Evolutionary conservation across 2,329 filamentous ascomycete genomes (phyloP), one percentile per base, ranked within the genome.

Genomic region (Penicillium concentricum): DNA sequence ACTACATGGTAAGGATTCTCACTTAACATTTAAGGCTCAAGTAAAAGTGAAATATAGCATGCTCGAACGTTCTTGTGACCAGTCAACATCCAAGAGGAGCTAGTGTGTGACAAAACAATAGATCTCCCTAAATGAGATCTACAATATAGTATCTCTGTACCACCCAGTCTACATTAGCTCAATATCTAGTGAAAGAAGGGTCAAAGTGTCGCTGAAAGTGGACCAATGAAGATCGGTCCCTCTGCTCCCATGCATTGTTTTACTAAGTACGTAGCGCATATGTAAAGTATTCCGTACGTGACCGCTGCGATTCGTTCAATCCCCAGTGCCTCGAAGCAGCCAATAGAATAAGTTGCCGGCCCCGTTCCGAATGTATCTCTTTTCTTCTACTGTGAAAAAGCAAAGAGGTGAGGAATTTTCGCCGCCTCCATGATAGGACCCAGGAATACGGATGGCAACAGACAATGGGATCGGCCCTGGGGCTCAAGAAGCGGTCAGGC

Each of bases 171-270:
- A 20, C 16, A 46, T 7, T 34, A 46, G 16, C 32, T 46, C 34
- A 35, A 30, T 41, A 35, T 32, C 20, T 4, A 43, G 13, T 7
- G 13, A 39, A 47, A 38, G 10, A 45, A 53, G 22, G 32, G 32
- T 35, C 13, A 35, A 35, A 35, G 32, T 35, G 32, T 12, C 4
- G n/a, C 15, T 9, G 35, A 54, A 46, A 8, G 5, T 46, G 49
- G 47, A 56, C 60, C 58, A 62, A 61, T 61, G n/a, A 50, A 37
- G 16, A 50, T 43, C 15, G 39, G 48, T 61, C 58, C 58, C 12
- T 56, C n/a, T 30, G 41, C 47, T 57, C 60, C 57, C 59, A 51
- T 60, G 51, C 58, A 43, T 44, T n/a, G 26, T 49, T 38, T 39
- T 49, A 34, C 41, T 32, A 48, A 34, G 26, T 47, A 41, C 41